Conservation (phyloP, 805 yeast genomes). For the Candida taoyuanica region DNA sequence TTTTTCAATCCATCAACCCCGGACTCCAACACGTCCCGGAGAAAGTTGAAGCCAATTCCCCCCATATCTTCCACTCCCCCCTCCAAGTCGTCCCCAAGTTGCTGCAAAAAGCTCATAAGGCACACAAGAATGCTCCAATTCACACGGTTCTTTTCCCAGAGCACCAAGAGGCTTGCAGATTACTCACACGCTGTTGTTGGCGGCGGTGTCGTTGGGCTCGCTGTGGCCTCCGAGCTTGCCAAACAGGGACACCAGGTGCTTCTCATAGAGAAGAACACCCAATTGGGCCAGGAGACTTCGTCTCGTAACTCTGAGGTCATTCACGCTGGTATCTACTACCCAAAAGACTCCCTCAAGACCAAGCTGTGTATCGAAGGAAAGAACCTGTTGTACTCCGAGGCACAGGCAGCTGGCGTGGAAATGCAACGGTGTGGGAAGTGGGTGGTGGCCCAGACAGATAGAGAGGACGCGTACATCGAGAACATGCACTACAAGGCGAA, state of each 20-base stretch:
- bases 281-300: constrained; percentile 75
- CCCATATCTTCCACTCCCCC: not conserved
- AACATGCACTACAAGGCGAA: constrained; percentile 46
- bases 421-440: constrained; percentile 71
- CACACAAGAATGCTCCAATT: not conserved
- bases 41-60: not conserved
- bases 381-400: constrained; percentile 51
- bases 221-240: constrained; percentile 69
- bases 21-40: not conserved
- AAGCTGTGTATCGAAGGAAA: constrained; percentile 74
- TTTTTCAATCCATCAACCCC: too few relatives aligned
- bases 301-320: constrained; percentile 91
- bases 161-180: constrained; percentile 31
- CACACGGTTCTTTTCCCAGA: constrained; percentile 14
- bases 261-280: constrained; percentile 62
- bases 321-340: constrained; percentile 87
- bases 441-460: constrained; percentile 76
- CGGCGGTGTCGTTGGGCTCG: constrained; percentile 81
- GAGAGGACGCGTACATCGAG: constrained; percentile 56
- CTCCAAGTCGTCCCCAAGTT: too few relatives aligned
- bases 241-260: constrained; percentile 45
- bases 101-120: not conserved
- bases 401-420: constrained; percentile 46
- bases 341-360: constrained; percentile 61
- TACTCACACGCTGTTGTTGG: constrained; percentile 74